Evolutionary conservation across 345 rosid genomes (phyloP), one percentile per base, ranked within the genome.

Genomic region (Noccaea bulbosa): DNA sequence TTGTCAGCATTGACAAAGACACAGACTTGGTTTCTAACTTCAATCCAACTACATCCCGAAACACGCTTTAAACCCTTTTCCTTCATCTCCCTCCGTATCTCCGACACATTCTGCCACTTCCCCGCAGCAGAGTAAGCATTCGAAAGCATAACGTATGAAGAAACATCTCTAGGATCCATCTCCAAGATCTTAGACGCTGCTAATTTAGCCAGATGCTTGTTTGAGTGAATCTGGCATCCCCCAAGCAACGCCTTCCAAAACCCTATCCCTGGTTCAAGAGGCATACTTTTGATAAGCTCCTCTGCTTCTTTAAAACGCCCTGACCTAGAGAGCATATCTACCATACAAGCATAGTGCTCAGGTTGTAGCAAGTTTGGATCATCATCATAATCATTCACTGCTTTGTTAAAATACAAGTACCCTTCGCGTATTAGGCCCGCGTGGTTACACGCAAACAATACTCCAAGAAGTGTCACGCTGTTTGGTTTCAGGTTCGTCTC

Each of bases 161-260:
- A 88, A 52, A 85, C 90, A 39, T 92, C 96, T 50, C 47, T 81
- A 0, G 96, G 94, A 71, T 87, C 89, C 81, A 86, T 76, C 24
- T 80, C 90, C 53, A 81, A 47, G 72, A 92, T 86, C 52, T 79
- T 86, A 2, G 65, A 44, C 5, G 92, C 86, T 0, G 85, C 96
- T 43, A 89, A 41, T 22, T 78, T 83, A 12, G 84, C 85, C 69
- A 87, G 35, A 70, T 71, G 78, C 52, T 49, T 64, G 60, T 89
- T 92, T 15, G 85, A 84, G 57, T 89, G 92, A 45, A 86, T 85
- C 71, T 76, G 87, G 77, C 96, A 89, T 53, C 98, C 98, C n/a
- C 89, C 85, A 14, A 88, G 96, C 65, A 88, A 74, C 53, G 96
- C 92, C 60, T 89, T 89, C 94, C 98, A 92, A 55, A 92, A 89